A percentile compares a stretch with the other conserved stretches of the same genome.
phyloP scores from a whole-genome alignment of 495 filamentous ascomycete species.

The Aspergillus egyptiacus region DNA sequence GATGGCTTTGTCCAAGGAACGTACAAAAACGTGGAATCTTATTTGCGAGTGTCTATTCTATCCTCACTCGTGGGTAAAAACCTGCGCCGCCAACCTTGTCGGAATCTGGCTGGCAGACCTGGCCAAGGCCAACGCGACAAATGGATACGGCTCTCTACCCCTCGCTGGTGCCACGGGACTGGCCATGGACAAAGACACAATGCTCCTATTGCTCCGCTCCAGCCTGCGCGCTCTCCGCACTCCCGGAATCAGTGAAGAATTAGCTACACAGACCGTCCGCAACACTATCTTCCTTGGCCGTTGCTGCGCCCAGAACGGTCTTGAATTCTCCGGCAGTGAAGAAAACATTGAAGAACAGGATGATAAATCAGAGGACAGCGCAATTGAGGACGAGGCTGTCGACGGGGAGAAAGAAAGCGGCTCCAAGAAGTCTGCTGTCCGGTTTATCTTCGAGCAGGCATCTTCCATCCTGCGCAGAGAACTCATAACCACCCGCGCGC shows the following conservation, averaged over 20 bases:
- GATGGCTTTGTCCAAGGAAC: constrained; percentile 50
- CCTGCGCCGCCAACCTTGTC: constrained; percentile 67
- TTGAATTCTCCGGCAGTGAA: constrained; percentile 42
- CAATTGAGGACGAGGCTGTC: constrained; percentile 33
- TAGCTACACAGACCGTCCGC: constrained; percentile 65
- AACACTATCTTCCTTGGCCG: constrained; percentile 72
- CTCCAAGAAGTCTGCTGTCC: constrained; percentile 47
- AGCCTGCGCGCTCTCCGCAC: constrained; percentile 61
- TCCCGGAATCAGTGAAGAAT: constrained; percentile 56
- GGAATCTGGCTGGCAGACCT: constrained; percentile 74
- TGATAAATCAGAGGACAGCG: constrained; percentile 36
- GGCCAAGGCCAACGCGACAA: constrained; percentile 52
- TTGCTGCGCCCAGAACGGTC: constrained; percentile 58
- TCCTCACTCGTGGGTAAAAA: constrained; percentile 68
- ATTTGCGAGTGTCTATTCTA: constrained; percentile 64
- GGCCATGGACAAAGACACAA: constrained; percentile 54
- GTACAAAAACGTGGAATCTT: constrained; percentile 56
- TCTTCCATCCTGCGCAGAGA: constrained; percentile 75
- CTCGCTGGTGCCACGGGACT: constrained; percentile 66
- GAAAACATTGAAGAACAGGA: constrained; percentile 29
- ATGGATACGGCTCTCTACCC: constrained; percentile 50
- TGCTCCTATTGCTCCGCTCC: constrained; percentile 58
- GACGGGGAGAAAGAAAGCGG: constrained; percentile 21
- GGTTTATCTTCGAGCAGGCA: constrained; percentile 68
- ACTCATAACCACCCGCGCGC: constrained; percentile 52